Evolutionary conservation across 1,284 basidiomycete species (phyloP).

Genomic region (Schizophyllum commune): DNA sequence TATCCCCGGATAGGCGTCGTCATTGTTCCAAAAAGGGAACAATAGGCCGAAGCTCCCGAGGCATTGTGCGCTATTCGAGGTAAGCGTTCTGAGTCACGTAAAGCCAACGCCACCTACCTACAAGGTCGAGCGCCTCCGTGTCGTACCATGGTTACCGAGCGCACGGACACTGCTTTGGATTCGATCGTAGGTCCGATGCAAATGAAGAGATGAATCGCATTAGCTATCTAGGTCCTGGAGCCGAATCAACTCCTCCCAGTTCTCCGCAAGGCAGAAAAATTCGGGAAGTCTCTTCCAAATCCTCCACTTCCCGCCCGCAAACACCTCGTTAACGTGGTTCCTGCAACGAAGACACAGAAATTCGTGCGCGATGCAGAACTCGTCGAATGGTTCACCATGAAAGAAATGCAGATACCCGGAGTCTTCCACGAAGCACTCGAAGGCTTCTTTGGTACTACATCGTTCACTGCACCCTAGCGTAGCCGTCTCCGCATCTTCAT

Average conservation of each 20-base stretch:
- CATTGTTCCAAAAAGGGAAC: too few relatives aligned
- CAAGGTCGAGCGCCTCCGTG: too few relatives aligned
- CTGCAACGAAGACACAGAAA: background rate
- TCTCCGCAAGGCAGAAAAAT: background rate
- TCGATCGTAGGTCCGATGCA: too few relatives aligned
- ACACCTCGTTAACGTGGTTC: background rate
- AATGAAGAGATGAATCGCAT: background rate
- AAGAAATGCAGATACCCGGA: background rate
- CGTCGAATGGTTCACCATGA: background rate
- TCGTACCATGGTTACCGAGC: too few relatives aligned
- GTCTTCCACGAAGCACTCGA: background rate
- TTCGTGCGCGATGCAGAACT: background rate
- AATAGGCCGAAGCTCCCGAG: too few relatives aligned
- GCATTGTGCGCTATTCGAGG: too few relatives aligned
- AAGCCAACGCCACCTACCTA: too few relatives aligned
- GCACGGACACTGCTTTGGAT: too few relatives aligned
- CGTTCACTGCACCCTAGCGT: background rate
- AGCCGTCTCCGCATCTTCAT: background rate
- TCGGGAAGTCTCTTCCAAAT: background rate
- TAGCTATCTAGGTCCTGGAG: background rate
- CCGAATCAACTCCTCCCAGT: background rate
- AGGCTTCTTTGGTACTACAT: background rate
- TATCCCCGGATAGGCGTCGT: too few relatives aligned
- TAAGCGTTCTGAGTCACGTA: too few relatives aligned
- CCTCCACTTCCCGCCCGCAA: background rate